Base-by-base conservation (phyloP, 495 filamentous ascomycete genomes). In the Neurospora cerealis region DNA sequence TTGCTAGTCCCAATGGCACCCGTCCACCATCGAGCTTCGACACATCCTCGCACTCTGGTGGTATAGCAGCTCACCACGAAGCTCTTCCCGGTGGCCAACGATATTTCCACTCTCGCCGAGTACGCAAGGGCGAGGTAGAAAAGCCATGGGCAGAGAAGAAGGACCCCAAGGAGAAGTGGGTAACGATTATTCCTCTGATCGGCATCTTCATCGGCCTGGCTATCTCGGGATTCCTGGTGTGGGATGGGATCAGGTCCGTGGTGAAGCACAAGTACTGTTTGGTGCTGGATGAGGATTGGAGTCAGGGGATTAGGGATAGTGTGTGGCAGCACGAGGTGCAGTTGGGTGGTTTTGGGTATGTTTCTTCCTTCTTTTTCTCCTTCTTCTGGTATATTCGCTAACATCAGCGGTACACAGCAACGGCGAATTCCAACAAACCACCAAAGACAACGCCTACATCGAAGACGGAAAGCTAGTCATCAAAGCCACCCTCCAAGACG, bases 141-240 rank as follows among this genome's bases (percentile, higher is more conserved):
- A 88, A 90, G 79, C 90, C 92, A 24, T 95, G 93, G 92, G 78
- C 88, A 40, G 80, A 84, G 24, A 87, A 89, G 75, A 88, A 85
- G 71, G 92, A 95, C 78, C 90, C 92, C 5, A 90, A 87, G 79
- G 91, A 94, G 86, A 94, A 93, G 84, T 95, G 93, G 93, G 90
- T 93, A 5, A 93, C 90, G 28, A 93, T 95, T 72, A 87, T 95
- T 39, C 92, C 92, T 4, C 76, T 93, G 62, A 79, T 92, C 34
- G 92, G 93, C 28, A 84, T 95, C 66, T 24, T 87, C 19, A 69
- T 93, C 11, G 93, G 93, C 32, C 75, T 94, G 62, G 88, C 75
- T 5, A 85, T 94, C 62, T 87, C 90, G 5, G 92, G 85, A 1
- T 86, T 93, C 74, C 77, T 95, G 62, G 84, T 95, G 15, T 94